These are phyloP conservation scores for Venturia carpophila DNA, from an alignment of 2,329 filamentous ascomycete species.

Conservation along the genomic window DNA sequence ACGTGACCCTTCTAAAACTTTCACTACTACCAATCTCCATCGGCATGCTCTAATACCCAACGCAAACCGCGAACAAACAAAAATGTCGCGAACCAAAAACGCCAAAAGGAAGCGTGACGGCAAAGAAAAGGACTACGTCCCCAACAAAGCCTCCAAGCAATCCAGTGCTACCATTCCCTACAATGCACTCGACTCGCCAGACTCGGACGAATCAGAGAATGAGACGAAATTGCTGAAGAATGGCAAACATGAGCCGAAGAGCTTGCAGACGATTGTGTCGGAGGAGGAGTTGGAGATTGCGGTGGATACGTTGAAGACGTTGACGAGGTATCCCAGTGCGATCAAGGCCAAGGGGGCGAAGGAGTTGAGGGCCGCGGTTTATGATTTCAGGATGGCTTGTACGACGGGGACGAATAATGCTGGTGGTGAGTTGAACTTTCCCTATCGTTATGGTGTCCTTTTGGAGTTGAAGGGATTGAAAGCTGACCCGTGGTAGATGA, in stretches of 20 bases:
- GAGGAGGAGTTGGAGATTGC: conserved; percentile 60
- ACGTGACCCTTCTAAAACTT: background rate
- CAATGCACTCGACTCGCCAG: background rate
- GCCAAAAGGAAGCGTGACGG: conserved; percentile 13
- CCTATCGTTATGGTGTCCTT: background rate
- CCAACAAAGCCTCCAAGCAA: conserved; percentile 11
- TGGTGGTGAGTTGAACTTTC: conserved; percentile 27
- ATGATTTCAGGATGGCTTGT: conserved; percentile 61
- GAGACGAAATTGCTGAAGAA: background rate
- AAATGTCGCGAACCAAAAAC: conserved; percentile 11
- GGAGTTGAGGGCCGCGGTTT: conserved; percentile 58
- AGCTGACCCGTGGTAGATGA: conserved; percentile 33
- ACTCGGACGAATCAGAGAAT: background rate
- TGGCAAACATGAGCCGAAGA: conserved; percentile 37
- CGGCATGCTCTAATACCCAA: too few relatives aligned
- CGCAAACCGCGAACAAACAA: background rate
- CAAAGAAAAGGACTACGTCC: background rate
- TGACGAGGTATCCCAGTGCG: conserved; percentile 51
- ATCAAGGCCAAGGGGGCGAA: conserved; percentile 64
- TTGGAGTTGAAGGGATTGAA: background rate
- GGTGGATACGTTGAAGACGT: conserved; percentile 53
- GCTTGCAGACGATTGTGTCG: conserved; percentile 48
- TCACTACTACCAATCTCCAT: too few relatives aligned
- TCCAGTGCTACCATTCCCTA: conserved; percentile 6
- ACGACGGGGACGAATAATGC: conserved; percentile 57